These are phyloP conservation scores for Fusarium stilboides DNA, from an alignment of 2,329 filamentous ascomycete genomes.

Conservation along the genomic window DNA sequence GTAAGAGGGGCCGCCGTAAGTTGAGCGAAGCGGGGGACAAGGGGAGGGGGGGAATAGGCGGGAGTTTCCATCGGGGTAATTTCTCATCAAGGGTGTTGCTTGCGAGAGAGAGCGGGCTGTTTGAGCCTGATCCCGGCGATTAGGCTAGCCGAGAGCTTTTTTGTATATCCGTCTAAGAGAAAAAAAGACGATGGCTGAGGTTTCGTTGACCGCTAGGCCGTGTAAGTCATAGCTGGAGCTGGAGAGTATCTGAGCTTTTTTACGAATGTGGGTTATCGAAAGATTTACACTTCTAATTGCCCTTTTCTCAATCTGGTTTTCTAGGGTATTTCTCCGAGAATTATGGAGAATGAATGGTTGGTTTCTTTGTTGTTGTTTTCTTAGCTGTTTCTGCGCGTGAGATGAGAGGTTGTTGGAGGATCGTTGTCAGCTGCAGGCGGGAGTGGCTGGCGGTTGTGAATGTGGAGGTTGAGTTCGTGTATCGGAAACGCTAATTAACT, in stretches of 20 bases:
- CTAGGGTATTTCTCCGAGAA: constrained; percentile 13
- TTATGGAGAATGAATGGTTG: constrained; percentile 8
- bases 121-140: constrained; percentile 8
- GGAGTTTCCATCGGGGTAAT: constrained; percentile 32
- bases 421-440: constrained; percentile 9
- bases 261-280: constrained; percentile 31
- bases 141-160: neutral
- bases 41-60: constrained; percentile 24
- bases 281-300: constrained; percentile 3
- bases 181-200: constrained; percentile 18
- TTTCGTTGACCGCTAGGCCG: constrained; percentile 13
- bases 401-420: neutral
- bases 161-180: constrained; percentile 5
- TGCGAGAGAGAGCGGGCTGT: constrained; percentile 35
- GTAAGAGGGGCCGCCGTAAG: too few relatives aligned
- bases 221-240: constrained; percentile 9
- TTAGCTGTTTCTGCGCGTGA: constrained; percentile 3
- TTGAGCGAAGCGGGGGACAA: too few relatives aligned
- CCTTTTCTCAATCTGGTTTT: constrained; percentile 22
- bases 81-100: constrained; percentile 40
- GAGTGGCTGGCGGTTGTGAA: constrained; percentile 37
- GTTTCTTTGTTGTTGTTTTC: constrained; percentile 1
- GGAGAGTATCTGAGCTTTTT: constrained; percentile 19
- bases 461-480: constrained; percentile 33
- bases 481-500: constrained; percentile 24